Conservation (phyloP, 2,329 filamentous ascomycete genomes). For the Sporothrix variecibatus region DNA sequence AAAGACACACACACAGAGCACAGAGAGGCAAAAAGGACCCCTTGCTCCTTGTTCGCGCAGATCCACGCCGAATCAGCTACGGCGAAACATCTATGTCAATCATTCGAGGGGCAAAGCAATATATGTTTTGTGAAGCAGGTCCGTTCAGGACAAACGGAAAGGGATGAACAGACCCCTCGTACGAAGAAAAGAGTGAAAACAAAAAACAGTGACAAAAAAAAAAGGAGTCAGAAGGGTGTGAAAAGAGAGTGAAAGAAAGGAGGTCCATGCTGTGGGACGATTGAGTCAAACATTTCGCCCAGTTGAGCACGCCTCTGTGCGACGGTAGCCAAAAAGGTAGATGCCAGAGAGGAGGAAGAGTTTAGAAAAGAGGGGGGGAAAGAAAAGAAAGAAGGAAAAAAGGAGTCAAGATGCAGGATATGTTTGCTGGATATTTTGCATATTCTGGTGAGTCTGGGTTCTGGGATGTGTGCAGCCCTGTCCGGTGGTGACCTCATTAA, state of each 20-base stretch:
- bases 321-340: neutral
- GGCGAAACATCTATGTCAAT: neutral
- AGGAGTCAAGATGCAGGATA: neutral
- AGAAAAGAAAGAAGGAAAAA: neutral
- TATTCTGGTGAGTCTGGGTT: neutral
- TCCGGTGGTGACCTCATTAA: neutral
- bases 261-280: neutral
- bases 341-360: neutral
- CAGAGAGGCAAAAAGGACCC: neutral
- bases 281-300: neutral
- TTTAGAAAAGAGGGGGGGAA: neutral
- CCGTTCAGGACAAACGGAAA: neutral
- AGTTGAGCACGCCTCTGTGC: neutral
- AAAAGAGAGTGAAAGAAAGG: neutral
- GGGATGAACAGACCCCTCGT: neutral
- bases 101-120: neutral
- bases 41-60: neutral
- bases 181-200: neutral
- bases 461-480: neutral
- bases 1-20: neutral
- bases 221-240: no score
- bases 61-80: slow-evolving; percentile 3
- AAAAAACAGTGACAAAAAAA: no score
- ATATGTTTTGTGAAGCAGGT: neutral
- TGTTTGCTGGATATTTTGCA: neutral